phyloP scores from a whole-genome alignment of 768 basidiomycete genomes.

The Erythrobasidium yunnanense region DNA sequence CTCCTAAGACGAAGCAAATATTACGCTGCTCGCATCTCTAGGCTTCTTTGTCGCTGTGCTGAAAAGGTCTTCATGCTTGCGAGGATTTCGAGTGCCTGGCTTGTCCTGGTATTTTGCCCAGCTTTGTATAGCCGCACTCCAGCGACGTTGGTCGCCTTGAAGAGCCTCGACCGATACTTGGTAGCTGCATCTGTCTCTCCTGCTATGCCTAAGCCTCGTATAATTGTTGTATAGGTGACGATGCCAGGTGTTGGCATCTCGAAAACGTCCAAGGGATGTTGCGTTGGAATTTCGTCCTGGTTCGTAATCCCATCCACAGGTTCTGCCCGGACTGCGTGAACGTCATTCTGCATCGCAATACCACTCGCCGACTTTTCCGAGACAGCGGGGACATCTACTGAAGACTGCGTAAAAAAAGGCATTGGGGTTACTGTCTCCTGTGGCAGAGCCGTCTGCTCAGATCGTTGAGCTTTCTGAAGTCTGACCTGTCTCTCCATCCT shows the following conservation, averaged over 20 bases:
- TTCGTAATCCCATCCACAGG: not conserved
- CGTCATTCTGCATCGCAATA: no score
- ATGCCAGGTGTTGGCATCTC: constrained; percentile 9
- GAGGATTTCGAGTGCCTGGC: not conserved
- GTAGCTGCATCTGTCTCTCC: not conserved
- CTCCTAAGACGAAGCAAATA: not conserved
- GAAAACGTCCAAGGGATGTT: not conserved
- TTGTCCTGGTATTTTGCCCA: not conserved
- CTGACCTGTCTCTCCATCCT: constrained; percentile 9
- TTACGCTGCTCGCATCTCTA: not conserved
- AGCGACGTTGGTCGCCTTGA: not conserved
- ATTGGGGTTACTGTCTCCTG: not conserved
- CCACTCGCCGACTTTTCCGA: not conserved
- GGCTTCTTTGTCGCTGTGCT: not conserved
- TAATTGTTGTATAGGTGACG: constrained; percentile 13
- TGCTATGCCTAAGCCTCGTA: constrained; percentile 1
- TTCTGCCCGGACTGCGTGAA: no score
- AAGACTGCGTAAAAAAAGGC: not conserved
- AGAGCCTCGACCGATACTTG: constrained; percentile 1
- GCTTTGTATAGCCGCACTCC: not conserved
- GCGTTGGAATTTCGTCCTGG: not conserved
- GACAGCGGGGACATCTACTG: not conserved
- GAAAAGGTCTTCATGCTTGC: not conserved
- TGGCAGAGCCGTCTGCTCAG: not conserved
- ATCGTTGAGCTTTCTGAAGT: not conserved